Percentiles rank a stretch among this genome's conserved stretches.
phyloP scores from a whole-genome alignment of 257 asterid species.

The Fraxinus americana region DNA sequence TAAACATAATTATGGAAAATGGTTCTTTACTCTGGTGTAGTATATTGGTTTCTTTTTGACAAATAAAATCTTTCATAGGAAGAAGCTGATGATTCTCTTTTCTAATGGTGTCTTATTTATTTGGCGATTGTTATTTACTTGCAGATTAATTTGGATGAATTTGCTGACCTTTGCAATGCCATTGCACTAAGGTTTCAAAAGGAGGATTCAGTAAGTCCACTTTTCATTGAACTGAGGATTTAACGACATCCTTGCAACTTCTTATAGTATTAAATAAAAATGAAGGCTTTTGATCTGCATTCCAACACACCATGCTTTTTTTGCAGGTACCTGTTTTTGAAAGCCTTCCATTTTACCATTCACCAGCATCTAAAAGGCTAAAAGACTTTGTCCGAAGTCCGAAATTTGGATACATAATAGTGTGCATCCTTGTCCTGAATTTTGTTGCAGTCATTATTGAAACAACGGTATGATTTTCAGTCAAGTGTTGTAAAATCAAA shows the following conservation, averaged over 20 bases:
- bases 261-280: not conserved
- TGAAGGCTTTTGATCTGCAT: slow-evolving; percentile 16
- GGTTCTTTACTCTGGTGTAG: not conserved
- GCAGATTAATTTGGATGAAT: slow-evolving; percentile 91
- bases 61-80: not conserved
- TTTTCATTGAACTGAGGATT: slow-evolving; percentile 13
- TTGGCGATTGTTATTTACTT: slow-evolving; percentile 24
- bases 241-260: not conserved
- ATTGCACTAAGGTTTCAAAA: slow-evolving; percentile 93
- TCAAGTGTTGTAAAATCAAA: slow-evolving; percentile 10
- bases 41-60: not conserved
- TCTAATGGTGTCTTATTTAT: slow-evolving; percentile 15
- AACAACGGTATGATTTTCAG: slow-evolving; percentile 65
- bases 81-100: slow-evolving; percentile 8
- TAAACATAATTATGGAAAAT: not conserved
- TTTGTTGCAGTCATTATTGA: slow-evolving; percentile 83
- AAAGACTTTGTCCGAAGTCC: slow-evolving; percentile 70
- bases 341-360: slow-evolving; percentile 73
- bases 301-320: slow-evolving; percentile 31
- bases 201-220: slow-evolving; percentile 69
- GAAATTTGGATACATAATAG: slow-evolving; percentile 65
- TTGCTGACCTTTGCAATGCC: slow-evolving; percentile 83
- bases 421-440: slow-evolving; percentile 70
- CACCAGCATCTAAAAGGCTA: slow-evolving; percentile 62
- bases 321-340: slow-evolving; percentile 79